Conservation (phyloP, 805 yeast species). For the Ogataea ramenticola region DNA sequence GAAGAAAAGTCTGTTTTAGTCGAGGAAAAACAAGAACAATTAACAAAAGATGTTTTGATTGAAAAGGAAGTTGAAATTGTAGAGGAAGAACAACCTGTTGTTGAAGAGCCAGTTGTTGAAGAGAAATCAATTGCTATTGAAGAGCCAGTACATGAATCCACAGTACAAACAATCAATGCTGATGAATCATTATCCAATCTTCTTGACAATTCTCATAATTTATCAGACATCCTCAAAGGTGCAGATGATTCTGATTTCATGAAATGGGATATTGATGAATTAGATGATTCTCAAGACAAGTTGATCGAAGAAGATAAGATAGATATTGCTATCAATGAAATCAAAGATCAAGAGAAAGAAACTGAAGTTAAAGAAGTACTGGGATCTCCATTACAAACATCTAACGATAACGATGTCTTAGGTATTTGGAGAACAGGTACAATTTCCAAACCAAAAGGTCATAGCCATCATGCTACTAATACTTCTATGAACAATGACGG, state of each 20-base stretch:
- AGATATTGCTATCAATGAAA: constrained; percentile 2
- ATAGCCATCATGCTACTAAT: constrained; percentile 1
- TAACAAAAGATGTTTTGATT: too few species aligned
- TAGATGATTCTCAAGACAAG: constrained; percentile 1
- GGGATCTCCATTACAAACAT: background rate
- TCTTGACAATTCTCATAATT: constrained; percentile 9
- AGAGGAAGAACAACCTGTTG: background rate
- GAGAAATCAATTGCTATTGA: background rate
- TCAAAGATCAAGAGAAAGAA: too few species aligned
- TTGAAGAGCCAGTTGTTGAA: background rate
- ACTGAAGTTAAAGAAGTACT: background rate
- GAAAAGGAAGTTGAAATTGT: background rate
- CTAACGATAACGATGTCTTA: constrained; percentile 12
- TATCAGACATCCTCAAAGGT: constrained; percentile 28
- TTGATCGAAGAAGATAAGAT: background rate
- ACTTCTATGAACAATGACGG: constrained; percentile 5
- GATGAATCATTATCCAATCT: background rate
- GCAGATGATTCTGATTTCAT: constrained; percentile 35
- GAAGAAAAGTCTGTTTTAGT: background rate
- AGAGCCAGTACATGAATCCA: background rate
- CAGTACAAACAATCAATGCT: background rate
- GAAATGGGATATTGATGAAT: constrained; percentile 22
- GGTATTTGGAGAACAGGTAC: constrained; percentile 25
- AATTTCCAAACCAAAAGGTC: constrained; percentile 7
- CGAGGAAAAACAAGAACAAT: too few species aligned